A percentile compares a stretch with the other conserved stretches of the same genome.
These are phyloP conservation scores for Sporothrix luriei DNA, from an alignment of 2,329 filamentous ascomycete genomes.

Conservation along the genomic window DNA sequence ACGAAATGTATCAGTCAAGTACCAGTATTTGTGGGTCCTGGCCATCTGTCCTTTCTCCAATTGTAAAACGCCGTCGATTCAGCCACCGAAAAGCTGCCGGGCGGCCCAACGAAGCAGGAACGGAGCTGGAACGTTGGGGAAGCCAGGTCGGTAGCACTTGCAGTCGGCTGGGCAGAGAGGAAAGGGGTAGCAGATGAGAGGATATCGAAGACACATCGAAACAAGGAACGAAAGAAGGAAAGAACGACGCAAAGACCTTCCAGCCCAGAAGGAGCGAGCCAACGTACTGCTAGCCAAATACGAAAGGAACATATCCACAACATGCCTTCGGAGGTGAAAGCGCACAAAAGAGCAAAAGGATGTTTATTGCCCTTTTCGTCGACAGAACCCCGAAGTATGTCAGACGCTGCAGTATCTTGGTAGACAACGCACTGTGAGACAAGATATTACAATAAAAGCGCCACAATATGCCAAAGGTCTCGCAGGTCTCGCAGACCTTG, in stretches of 20 bases:
- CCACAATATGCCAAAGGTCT: not conserved
- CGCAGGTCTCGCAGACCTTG: not conserved
- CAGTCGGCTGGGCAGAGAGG: not conserved
- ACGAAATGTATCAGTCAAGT: constrained; percentile 26
- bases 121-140: constrained; percentile 36
- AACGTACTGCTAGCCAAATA: not conserved
- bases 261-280: constrained; percentile 1
- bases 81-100: constrained; percentile 26
- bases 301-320: not conserved
- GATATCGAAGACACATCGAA: not conserved
- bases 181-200: not conserved
- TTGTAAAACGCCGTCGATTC: no score
- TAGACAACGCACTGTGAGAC: constrained; percentile 14
- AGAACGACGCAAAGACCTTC: not conserved
- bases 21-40: constrained; percentile 22
- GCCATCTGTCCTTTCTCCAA: constrained; percentile 17
- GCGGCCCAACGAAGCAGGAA: constrained; percentile 32
- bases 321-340: not conserved
- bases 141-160: constrained; percentile 26
- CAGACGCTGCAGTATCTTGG: not conserved
- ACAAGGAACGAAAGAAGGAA: not conserved
- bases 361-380: constrained; percentile 1
- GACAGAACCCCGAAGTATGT: not conserved
- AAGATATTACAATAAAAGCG: not conserved
- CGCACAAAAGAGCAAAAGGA: constrained; percentile 10